phyloP scores from a whole-genome alignment of 2,329 filamentous ascomycete genomes.

The Lachnellula suecica region DNA sequence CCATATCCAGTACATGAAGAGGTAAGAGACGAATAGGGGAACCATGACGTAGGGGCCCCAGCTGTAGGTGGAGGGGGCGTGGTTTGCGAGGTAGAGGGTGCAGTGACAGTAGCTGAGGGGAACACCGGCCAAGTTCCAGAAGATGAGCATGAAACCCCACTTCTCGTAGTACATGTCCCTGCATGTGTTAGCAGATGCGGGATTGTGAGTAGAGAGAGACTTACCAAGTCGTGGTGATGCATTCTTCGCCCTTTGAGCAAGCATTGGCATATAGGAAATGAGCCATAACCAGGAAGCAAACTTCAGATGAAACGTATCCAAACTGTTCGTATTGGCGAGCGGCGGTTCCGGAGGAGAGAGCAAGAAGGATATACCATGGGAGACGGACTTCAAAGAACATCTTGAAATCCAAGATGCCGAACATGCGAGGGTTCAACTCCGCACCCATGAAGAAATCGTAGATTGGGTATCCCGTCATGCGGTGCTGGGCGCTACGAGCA shows the following conservation, averaged over 20 bases:
- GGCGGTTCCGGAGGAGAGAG: constrained; percentile 73
- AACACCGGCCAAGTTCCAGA: constrained; percentile 94
- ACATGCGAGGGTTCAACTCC: constrained; percentile 84
- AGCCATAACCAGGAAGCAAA: constrained; percentile 80
- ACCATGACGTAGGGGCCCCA: constrained; percentile 71
- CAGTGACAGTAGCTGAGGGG: constrained; percentile 92
- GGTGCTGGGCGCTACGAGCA: constrained; percentile 77
- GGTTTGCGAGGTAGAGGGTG: constrained; percentile 85
- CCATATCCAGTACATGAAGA: constrained; percentile 89
- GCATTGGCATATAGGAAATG: constrained; percentile 92
- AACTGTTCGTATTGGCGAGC: constrained; percentile 81
- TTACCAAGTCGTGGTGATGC: constrained; percentile 82
- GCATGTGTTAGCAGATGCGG: constrained; percentile 1
- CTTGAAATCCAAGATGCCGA: constrained; percentile 83
- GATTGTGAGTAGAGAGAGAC: constrained; percentile 2
- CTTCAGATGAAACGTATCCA: constrained; percentile 84
- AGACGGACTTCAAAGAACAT: constrained; percentile 95
- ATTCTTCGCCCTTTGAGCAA: constrained; percentile 87
- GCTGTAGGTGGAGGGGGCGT: constrained; percentile 70
- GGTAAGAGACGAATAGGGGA: constrained; percentile 67
- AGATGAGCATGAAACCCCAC: constrained; percentile 96
- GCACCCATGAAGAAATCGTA: constrained; percentile 93
- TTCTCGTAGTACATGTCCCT: constrained; percentile 97
- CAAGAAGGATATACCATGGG: constrained; percentile 87
- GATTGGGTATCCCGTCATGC: constrained; percentile 81